Evolutionary conservation across 1,284 basidiomycete species (phyloP).

Genomic region (Crucibulum parvulum): DNA sequence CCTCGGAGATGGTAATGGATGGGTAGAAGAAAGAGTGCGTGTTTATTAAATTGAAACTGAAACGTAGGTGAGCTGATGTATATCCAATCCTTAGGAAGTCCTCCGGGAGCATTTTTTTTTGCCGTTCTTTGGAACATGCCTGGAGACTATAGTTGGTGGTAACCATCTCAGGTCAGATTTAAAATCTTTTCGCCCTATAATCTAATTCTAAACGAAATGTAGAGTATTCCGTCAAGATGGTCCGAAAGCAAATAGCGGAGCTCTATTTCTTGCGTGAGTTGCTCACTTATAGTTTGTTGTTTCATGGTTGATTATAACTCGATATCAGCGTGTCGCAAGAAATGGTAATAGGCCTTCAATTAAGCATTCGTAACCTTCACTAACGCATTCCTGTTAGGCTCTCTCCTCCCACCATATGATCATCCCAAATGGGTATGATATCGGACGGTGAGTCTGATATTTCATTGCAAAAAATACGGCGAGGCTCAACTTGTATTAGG

Average conservation of each 20-base stretch:
- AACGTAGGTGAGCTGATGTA: neutral
- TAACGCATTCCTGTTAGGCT: slow-evolving; percentile 19
- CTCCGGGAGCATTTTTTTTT: slow-evolving; percentile 57
- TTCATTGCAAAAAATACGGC: neutral
- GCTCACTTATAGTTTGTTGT: neutral
- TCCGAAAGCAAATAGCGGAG: slow-evolving; percentile 49
- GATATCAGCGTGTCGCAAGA: neutral
- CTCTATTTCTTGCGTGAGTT: slow-evolving; percentile 62
- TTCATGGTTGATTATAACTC: neutral
- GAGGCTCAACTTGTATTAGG: neutral
- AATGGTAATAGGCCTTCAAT: neutral
- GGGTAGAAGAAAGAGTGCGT: slow-evolving; percentile 47
- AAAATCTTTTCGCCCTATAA: neutral
- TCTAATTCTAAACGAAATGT: neutral
- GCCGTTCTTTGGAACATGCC: slow-evolving; percentile 52
- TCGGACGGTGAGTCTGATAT: slow-evolving; percentile 43
- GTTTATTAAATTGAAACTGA: neutral
- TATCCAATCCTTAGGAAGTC: slow-evolving; percentile 34
- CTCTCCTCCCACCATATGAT: slow-evolving; percentile 50
- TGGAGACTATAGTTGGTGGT: slow-evolving; percentile 60
- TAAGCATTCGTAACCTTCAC: neutral
- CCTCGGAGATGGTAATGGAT: slow-evolving; percentile 60
- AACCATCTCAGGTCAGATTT: slow-evolving; percentile 59
- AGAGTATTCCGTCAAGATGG: slow-evolving; percentile 62
- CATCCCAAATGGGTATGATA: slow-evolving; percentile 57